Evolutionary conservation across 2,329 filamentous ascomycete species (phyloP), one percentile per base, ranked within the genome.

Genomic region (Apiospora pterosperma): DNA sequence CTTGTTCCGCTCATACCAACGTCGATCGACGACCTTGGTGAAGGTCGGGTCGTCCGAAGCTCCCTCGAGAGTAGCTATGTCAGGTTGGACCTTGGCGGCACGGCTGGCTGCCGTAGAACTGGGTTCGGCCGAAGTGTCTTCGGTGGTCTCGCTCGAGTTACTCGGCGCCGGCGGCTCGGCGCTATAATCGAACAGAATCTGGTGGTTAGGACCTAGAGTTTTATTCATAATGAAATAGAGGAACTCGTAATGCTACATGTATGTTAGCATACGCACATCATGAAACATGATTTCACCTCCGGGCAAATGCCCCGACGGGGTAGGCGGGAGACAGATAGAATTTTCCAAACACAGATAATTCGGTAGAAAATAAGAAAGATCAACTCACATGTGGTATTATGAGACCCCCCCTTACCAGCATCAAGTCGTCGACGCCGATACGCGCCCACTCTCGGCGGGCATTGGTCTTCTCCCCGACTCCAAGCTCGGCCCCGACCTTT

Each of bases 1-100:
- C 79, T 98, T 99, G 76, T 98, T 97, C 73, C 90, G 88, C 81
- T 97, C 93, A 76, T 97, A 99, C 96, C 96, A 99, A 66, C 96
- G 84, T 66, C 96, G 86, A 80, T 99, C 95, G 4, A 99, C 95
- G 4, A 99, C 94, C 76, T 97, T 98, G 3, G 95, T 98, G 67
- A 91, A 79, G 3, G 85, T 85, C 0, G 94, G 89, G 71, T 98
- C 94, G 67, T 96, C 91, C 44, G 83, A 78, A 31, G 84, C 88
- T 16, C 95, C 95, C 79, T 97, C 95, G 14, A 90, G 84, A 62
- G 84, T 82, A 42, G 78, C 80, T 59, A 88, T 80, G 59, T 84
- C 82, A 16, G 82, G 77, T 4, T 81, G 71, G 74, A 4, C 75
- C 64, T 75, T 77, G 48, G 75, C 72, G 75, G 4, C 75, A 73